Conservation (phyloP, 371 early-diverging fungal genomes). For the Capniomyces stellatus region DNA sequence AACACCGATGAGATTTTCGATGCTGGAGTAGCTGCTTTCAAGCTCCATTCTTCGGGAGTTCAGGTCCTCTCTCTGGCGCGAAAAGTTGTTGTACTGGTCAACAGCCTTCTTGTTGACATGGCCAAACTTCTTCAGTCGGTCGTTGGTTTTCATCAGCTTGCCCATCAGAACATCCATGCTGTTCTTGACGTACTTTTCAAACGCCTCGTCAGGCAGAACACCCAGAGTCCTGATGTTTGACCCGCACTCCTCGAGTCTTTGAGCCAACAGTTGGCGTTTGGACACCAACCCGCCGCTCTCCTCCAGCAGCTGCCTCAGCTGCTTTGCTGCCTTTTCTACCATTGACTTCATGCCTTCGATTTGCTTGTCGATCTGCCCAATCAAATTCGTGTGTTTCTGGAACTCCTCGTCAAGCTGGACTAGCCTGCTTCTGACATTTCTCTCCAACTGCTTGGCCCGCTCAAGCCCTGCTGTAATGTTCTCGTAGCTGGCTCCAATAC, state of each 20-base stretch:
- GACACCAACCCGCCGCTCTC: conserved; percentile 38
- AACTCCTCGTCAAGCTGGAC: conserved; percentile 12
- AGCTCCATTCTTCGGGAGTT: conserved; percentile 66
- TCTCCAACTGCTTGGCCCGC: conserved; percentile 8
- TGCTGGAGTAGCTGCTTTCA: conserved; percentile 65
- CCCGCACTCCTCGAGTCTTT: conserved; percentile 72
- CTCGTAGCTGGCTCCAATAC: conserved; percentile 11
- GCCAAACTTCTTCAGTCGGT: conserved; percentile 61
- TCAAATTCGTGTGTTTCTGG: conserved; percentile 20
- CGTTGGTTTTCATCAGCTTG: conserved; percentile 63
- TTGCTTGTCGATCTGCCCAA: conserved; percentile 15
- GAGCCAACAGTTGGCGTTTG: conserved; percentile 48
- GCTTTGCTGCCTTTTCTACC: conserved; percentile 10
- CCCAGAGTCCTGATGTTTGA: conserved; percentile 85
- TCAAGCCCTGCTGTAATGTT: conserved; percentile 2
- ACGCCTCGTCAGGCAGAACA: conserved; percentile 89
- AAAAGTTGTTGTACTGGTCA: conserved; percentile 88
- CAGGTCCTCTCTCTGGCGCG: conserved; percentile 70
- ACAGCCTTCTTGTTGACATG: conserved; percentile 97
- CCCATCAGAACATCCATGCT: conserved; percentile 23
- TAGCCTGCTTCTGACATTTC: conserved; percentile 12
- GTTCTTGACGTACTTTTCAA: conserved; percentile 36
- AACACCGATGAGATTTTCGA: conserved; percentile 64
- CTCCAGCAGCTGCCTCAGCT: conserved; percentile 13
- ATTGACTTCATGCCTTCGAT: conserved; percentile 13